Evolutionary conservation across 352 stramenopile genomes (phyloP), one percentile per base, ranked within the genome.

Genomic region (Phytopythium vexans): DNA sequence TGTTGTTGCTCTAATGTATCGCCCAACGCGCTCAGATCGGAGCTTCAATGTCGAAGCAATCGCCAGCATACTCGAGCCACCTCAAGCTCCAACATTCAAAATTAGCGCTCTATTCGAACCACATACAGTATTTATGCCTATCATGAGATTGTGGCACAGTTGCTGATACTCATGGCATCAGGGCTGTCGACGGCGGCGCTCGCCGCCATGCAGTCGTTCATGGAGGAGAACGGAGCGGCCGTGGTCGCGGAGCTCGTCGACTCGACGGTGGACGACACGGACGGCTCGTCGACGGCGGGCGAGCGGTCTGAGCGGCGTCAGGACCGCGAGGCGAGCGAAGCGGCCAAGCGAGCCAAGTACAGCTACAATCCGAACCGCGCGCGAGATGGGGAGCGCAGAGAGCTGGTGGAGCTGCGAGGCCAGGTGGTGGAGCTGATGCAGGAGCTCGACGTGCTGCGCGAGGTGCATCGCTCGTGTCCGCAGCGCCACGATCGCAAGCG

Each of bases 351-450:
- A 9, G 44, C 9, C 4, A 40, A 27, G 44, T 39, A 50, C 31
- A 71, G 47, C 8, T 73, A 60, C 60, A 74, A 73, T 21, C 59
- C 68, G 9, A 80, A 80, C 54, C 39, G 48, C 15, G 68, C 68
- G 12, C 54, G 70, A 11, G 70, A 77, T 37, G 58, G 62, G n/a
- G 60, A 74, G 8, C 58, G 62, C 11, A 65, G 73, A 34, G 70
- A 80, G 41, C 64, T 80, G 2, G n/a, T 68, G 12, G 72, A 77
- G 42, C 54, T 80, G 38, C 54, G 62, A n/a, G 60, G 68, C 6
- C 71, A 73, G 35, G 70, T 69, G 8, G 53, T 60, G 37, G 61
- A 73, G 44, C 68, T 80, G 51, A 62, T 74, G 37, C 39, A 63
- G 53, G 46, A 80, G 40, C 64, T 77, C 14, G 52, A 54, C 1